A percentile compares a stretch with the other conserved stretches of the same genome.
Evolutionary conservation across 2,329 filamentous ascomycete genomes (phyloP).

Genomic region (Beauveria sp.): DNA sequence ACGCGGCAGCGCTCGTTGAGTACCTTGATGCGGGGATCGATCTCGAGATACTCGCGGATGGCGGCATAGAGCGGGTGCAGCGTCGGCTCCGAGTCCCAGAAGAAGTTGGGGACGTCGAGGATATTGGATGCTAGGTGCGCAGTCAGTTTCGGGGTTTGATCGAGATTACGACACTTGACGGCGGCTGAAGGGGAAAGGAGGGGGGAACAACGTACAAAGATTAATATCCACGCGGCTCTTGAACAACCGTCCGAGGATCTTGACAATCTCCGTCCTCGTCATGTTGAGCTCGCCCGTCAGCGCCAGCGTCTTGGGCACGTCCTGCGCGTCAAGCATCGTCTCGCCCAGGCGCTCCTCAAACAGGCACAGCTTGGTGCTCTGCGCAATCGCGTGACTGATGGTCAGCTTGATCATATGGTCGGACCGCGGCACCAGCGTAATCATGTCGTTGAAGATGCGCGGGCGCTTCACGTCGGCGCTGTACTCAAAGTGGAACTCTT

Average conservation of each 20-base stretch:
- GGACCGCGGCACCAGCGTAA: conserved; percentile 77
- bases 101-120: conserved; percentile 92
- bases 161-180: neutral
- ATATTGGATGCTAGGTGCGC: conserved; percentile 71
- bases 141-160: neutral
- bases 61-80: conserved; percentile 90
- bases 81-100: conserved; percentile 96
- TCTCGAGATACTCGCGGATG: conserved; percentile 94
- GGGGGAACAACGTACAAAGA: conserved; percentile 43
- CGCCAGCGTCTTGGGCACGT: conserved; percentile 82
- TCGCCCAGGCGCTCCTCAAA: conserved; percentile 95
- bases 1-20: conserved; percentile 95
- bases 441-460: conserved; percentile 98
- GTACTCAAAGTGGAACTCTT: conserved; percentile 98
- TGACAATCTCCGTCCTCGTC: conserved; percentile 85
- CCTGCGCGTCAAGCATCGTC: conserved; percentile 88
- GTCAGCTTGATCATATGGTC: conserved; percentile 99
- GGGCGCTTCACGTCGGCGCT: conserved; percentile 78
- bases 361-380: conserved; percentile 92
- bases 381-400: conserved; percentile 94
- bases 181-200: conserved; percentile 13
- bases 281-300: conserved; percentile 86
- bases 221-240: conserved; percentile 96
- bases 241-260: conserved; percentile 83
- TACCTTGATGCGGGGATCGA: conserved; percentile 90